These are phyloP conservation scores for Aspergillus felis DNA, from an alignment of 2,329 filamentous ascomycete genomes.

Conservation along the genomic window DNA sequence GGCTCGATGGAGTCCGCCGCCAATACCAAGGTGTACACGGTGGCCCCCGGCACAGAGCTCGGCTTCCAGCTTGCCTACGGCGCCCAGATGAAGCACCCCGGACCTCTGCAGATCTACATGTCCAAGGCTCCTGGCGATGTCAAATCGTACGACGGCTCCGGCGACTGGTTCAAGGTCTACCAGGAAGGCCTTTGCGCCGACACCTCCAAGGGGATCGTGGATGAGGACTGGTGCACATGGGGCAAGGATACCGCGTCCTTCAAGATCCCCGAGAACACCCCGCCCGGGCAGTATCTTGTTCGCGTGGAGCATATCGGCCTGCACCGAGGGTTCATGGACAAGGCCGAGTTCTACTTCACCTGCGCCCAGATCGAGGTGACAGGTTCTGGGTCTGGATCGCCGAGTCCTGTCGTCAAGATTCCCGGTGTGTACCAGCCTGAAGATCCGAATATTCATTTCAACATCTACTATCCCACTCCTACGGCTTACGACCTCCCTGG, in stretches of 20 bases:
- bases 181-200: conserved; percentile 7
- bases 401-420: no score
- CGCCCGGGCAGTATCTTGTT: conserved; percentile 4
- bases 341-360: no score
- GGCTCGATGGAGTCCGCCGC: conserved; percentile 10
- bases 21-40: conserved; percentile 12
- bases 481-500: no score
- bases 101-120: conserved; percentile 23
- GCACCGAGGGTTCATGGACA: no score
- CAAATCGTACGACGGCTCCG: conserved; percentile 14
- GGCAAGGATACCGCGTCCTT: conserved; percentile 21
- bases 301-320: no score
- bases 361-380: no score
- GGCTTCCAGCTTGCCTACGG: conserved; percentile 15
- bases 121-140: conserved; percentile 19
- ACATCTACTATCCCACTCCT: no score
- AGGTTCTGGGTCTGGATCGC: no score
- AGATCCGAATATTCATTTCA: no score
- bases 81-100: conserved; percentile 19
- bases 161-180: conserved; percentile 22
- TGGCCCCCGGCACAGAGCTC: conserved; percentile 12
- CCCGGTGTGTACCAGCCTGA: no score
- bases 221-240: conserved; percentile 9
- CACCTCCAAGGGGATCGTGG: conserved; percentile 1
- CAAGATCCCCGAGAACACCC: conserved; percentile 41